A percentile compares a stretch with the other conserved stretches of the same genome.
These are phyloP conservation scores for Irpex sp. DNA, from an alignment of 1,284 basidiomycete species.

Conservation along the genomic window DNA sequence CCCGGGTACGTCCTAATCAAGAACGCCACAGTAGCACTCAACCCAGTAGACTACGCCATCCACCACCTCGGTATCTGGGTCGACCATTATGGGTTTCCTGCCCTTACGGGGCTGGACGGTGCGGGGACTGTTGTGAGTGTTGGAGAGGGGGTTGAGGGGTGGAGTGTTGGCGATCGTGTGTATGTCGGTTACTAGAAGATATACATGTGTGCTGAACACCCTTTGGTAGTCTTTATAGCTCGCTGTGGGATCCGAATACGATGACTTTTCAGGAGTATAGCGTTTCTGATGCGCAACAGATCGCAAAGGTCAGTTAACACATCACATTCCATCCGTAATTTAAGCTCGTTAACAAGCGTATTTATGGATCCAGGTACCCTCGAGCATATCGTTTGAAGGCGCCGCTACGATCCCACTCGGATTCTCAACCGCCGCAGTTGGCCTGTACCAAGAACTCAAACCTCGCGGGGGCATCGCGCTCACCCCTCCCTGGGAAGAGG, in stretches of 20 bases:
- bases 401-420: slow-evolving; percentile 18
- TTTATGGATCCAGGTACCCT: slow-evolving; percentile 11
- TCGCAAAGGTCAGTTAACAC: slow-evolving; percentile 10
- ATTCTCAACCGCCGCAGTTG: slow-evolving; percentile 15
- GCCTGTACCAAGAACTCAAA: slow-evolving; percentile 15
- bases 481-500: slow-evolving; percentile 15
- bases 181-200: neutral
- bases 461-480: slow-evolving; percentile 14
- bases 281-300: neutral
- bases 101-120: neutral
- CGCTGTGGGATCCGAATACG: slow-evolving; percentile 2
- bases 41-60: neutral
- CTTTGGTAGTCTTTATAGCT: neutral
- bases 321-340: too few species aligned
- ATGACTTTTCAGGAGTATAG: slow-evolving; percentile 20
- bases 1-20: neutral
- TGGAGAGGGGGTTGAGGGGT: neutral
- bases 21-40: neutral
- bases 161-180: neutral
- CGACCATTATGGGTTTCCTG: neutral
- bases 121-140: neutral
- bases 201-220: too few species aligned
- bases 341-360: too few species aligned
- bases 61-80: neutral
- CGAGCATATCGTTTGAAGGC: slow-evolving; percentile 17